Conservation (phyloP, 192 early-diverging fungal genomes). For the Mortierella alpina region DNA sequence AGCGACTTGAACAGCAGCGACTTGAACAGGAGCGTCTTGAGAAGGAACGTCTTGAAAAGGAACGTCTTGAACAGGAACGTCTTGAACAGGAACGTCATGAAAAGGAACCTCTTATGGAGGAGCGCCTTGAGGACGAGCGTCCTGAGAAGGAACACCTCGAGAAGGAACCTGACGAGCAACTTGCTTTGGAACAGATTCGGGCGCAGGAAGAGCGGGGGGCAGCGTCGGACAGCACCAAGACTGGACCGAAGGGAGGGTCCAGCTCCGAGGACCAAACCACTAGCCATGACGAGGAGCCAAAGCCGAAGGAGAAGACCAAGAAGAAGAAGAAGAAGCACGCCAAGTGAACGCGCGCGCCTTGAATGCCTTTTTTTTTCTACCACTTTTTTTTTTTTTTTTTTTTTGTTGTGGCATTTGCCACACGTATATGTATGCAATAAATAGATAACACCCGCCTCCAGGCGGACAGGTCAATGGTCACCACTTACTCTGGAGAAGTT, state of each 20-base stretch:
- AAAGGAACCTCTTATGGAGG: constrained; percentile 1
- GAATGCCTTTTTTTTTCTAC: too few species aligned
- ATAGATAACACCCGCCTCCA: too few species aligned
- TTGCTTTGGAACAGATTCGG: constrained; percentile 3
- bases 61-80: constrained; percentile 6
- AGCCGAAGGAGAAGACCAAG: constrained; percentile 24
- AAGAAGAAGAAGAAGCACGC: constrained; percentile 46
- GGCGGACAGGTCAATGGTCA: too few species aligned
- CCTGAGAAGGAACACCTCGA: constrained; percentile 16
- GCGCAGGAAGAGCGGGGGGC: neutral
- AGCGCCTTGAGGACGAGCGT: constrained; percentile 13
- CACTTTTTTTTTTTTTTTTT: too few species aligned
- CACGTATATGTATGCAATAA: too few species aligned
- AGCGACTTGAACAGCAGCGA: constrained; percentile 7
- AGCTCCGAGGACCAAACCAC: constrained; percentile 26
- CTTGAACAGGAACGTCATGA: constrained; percentile 4
- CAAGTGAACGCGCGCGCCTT: constrained; percentile 2
- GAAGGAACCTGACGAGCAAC: constrained; percentile 16
- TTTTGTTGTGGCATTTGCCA: too few species aligned
- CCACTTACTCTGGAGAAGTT: too few species aligned
- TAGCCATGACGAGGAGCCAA: constrained; percentile 29
- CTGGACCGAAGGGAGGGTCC: constrained; percentile 2
- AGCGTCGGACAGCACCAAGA: neutral
- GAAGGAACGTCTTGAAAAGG: constrained; percentile 7
- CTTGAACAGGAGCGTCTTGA: constrained; percentile 9